Base-by-base conservation (phyloP, 2,329 filamentous ascomycete genomes). In the Cercospora sesami region DNA sequence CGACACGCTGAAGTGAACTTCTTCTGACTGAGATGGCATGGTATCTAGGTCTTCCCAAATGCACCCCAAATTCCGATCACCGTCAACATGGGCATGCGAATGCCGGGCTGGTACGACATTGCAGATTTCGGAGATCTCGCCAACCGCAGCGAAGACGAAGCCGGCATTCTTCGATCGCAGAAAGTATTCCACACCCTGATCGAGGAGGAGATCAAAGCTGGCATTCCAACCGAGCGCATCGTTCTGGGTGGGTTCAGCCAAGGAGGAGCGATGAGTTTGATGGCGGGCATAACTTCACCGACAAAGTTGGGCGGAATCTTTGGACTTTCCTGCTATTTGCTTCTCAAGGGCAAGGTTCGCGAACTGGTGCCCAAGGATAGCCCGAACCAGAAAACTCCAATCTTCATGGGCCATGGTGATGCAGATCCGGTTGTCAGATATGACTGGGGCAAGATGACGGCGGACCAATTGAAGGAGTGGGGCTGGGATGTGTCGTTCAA, bases 71-170 rank as follows among this genome's bases (percentile, higher is more conserved):
- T 75, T 39, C 74, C 72, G 48, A 77, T 75, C 65, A 78, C 72
- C 4, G 66, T 74, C 90, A 93, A 93, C 78, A 84, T 85, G 69
- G 91, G 92, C 64, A 90, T 91, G 86, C 78, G 80, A 28, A 96
- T 97, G 92, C 92, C 93, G 1, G 93, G 90, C 26, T 95, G 92
- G 92, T 95, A 92, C 79, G 91, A 95, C 75, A 90, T 95, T 78
- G 88, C 73, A 14, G 68, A 83, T 78, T 80, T 81, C 64, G 81
- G 86, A 64, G 79, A 79, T 64, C 80, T 83, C 63, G 77, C 85
- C 31, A 78, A 80, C 69, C 76, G 77, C 31, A 79, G 81, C 58
- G 87, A 90, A 77, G 90, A 95, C 76, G 91, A 92, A 75, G 76
- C 83, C 1, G 94, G 94, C 71, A 91, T 97, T 76, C 79, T 91